Conservation (phyloP, 768 basidiomycete species). For the Coprinopsis cinerea region DNA sequence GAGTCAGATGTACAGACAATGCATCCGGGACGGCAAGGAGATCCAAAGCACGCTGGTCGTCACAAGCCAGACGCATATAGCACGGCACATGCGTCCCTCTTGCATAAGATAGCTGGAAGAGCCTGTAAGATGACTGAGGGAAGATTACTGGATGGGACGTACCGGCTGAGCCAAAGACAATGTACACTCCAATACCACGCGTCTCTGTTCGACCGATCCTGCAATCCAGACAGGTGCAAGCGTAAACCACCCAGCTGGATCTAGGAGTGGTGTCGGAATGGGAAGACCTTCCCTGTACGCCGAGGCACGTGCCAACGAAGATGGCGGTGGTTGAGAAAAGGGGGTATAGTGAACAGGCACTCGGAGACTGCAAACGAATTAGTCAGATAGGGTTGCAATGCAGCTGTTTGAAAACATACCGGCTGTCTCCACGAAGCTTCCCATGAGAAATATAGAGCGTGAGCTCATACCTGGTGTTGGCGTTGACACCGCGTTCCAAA, state of each 20-base stretch:
- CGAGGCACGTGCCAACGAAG: neutral
- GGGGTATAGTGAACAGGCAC: neutral
- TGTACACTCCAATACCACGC: neutral
- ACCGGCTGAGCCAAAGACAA: constrained; percentile 26
- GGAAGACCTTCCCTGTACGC: neutral
- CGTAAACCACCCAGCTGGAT: neutral
- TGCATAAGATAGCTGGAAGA: constrained; percentile 22
- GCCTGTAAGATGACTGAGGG: neutral
- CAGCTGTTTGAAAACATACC: constrained; percentile 12
- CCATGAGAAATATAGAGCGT: constrained; percentile 6
- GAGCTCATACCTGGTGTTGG: constrained; percentile 4
- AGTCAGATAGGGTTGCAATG: neutral
- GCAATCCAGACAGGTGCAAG: neutral
- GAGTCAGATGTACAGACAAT: constrained; percentile 15
- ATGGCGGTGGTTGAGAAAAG: neutral
- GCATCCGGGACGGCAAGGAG: constrained; percentile 17
- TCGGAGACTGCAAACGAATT: neutral
- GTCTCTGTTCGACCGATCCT: neutral
- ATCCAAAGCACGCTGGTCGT: constrained; percentile 20
- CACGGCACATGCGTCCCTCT: constrained; percentile 27
- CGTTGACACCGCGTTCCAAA: constrained; percentile 1
- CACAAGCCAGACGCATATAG: constrained; percentile 18
- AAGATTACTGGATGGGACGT: constrained; percentile 1
- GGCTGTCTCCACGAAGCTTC: neutral
- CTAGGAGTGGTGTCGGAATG: neutral